phyloP scores from a whole-genome alignment of 805 yeast species.

The Saturnispora halmiae region DNA sequence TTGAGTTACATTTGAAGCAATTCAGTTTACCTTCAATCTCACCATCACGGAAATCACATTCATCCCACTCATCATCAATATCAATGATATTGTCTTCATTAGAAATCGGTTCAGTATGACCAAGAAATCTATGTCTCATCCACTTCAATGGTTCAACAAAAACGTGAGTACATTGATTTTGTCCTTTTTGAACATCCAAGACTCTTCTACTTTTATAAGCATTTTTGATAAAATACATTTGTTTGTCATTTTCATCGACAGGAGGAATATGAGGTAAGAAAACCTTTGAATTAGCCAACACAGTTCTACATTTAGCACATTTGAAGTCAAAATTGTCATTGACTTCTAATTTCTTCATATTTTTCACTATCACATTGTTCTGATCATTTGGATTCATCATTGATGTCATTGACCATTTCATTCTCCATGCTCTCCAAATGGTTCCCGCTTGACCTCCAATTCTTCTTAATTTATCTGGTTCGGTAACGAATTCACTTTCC shows the following conservation, averaged over 20 bases:
- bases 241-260: conserved; percentile 45
- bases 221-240: conserved; percentile 54
- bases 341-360: conserved; percentile 14
- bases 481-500: conserved; percentile 32
- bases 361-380: conserved; percentile 3
- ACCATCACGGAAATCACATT: conserved; percentile 41
- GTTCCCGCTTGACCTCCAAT: conserved; percentile 12
- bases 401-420: conserved; percentile 12
- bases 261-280: conserved; percentile 64
- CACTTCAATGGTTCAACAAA: conserved; percentile 84
- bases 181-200: conserved; percentile 47
- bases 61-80: conserved; percentile 10
- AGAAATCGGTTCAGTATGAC: conserved; percentile 1
- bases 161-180: conserved; percentile 66
- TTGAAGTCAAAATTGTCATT: conserved; percentile 34
- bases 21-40: conserved; percentile 77
- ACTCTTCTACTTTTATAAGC: conserved; percentile 56
- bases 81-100: conserved; percentile 4
- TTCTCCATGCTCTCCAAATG: conserved; percentile 16
- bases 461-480: conserved; percentile 20
- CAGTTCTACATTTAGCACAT: conserved; percentile 75
- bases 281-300: conserved; percentile 53
- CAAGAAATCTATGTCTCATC: conserved; percentile 65
- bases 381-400: conserved; percentile 25
- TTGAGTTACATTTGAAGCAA: conserved; percentile 78